Conservation (phyloP, 345 rosid genomes). For the Camelina hispida region DNA sequence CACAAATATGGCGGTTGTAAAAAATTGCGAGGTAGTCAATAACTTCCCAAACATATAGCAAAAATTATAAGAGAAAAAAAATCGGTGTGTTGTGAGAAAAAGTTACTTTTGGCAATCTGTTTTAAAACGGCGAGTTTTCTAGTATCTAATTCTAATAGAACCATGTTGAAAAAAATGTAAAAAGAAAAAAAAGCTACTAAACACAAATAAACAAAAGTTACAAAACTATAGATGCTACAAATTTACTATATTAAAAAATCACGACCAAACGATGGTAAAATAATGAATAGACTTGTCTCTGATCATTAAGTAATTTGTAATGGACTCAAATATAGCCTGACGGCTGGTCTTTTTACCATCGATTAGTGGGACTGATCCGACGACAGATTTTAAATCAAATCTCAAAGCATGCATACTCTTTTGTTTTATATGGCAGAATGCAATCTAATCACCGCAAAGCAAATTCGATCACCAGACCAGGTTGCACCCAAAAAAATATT, state of each 20-base stretch:
- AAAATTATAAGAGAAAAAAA: too few relatives aligned
- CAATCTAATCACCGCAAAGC: not conserved
- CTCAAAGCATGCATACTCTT: slow-evolving; percentile 2
- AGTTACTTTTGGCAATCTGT: too few relatives aligned
- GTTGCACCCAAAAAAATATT: not conserved
- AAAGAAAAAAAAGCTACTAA: too few relatives aligned
- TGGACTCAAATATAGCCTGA: slow-evolving; percentile 10
- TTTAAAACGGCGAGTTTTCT: too few relatives aligned
- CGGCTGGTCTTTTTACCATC: not conserved
- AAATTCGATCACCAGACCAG: not conserved
- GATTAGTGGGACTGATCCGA: not conserved
- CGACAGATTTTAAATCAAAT: not conserved
- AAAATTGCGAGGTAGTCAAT: too few relatives aligned
- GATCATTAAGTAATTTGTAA: not conserved
- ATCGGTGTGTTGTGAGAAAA: too few relatives aligned
- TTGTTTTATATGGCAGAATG: not conserved
- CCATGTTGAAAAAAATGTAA: too few relatives aligned
- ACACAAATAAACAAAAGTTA: not conserved
- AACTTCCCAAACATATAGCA: too few relatives aligned
- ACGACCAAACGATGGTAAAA: not conserved
- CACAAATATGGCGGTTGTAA: too few relatives aligned
- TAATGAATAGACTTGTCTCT: not conserved
- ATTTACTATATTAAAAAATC: not conserved
- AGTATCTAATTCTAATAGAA: too few relatives aligned
- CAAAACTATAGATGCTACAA: too few relatives aligned